Percentiles rank a stretch among this genome's conserved stretches.
phyloP scores from a whole-genome alignment of 257 asterid genomes.

The Coffea canephora region DNA sequence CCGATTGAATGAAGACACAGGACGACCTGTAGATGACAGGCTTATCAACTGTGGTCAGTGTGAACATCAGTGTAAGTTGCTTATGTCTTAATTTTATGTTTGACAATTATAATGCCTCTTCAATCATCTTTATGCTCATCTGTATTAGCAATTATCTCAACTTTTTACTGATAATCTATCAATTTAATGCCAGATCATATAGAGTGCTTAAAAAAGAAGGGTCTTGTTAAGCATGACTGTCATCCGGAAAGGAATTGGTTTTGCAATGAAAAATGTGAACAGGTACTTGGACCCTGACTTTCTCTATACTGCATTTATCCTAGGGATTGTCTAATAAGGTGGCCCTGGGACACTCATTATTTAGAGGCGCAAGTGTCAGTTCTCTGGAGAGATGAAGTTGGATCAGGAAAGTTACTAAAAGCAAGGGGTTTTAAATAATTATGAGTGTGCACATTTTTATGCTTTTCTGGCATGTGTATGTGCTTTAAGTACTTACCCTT shows the following conservation, averaged over 20 bases:
- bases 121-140: background rate
- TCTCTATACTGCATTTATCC: background rate
- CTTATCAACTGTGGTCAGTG: slow-evolving; percentile 65
- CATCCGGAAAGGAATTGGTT: slow-evolving; percentile 56
- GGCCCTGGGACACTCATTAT: too few species aligned
- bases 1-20: slow-evolving; percentile 25
- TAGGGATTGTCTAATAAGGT: too few species aligned
- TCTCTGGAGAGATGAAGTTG: too few species aligned
- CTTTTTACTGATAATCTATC: slow-evolving; percentile 21
- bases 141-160: background rate
- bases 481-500: background rate
- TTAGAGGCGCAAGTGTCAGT: too few species aligned
- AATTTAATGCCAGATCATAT: slow-evolving; percentile 55
- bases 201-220: slow-evolving; percentile 53
- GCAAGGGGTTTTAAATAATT: too few species aligned
- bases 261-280: slow-evolving; percentile 60
- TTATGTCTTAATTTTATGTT: slow-evolving; percentile 16
- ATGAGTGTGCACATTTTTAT: too few species aligned
- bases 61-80: slow-evolving; percentile 63
- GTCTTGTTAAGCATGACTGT: slow-evolving; percentile 26
- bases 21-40: slow-evolving; percentile 27
- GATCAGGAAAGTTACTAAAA: too few species aligned
- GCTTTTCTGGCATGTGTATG: background rate
- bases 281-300: slow-evolving; percentile 42
- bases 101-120: background rate